These are phyloP conservation scores for Daldinia grandis DNA, from an alignment of 495 filamentous ascomycete genomes.

Conservation along the genomic window DNA sequence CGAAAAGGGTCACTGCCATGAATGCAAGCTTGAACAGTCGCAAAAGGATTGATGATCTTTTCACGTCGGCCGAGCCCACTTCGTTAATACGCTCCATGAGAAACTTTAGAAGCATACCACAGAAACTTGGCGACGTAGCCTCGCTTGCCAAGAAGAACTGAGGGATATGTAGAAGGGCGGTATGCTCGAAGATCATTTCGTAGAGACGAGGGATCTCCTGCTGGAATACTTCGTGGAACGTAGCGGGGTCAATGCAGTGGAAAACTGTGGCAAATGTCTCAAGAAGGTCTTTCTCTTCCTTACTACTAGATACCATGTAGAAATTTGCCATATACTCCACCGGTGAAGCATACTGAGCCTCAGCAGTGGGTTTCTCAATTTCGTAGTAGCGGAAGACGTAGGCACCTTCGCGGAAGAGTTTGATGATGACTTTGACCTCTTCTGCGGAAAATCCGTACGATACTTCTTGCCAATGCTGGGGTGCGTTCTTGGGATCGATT, in stretches of 20 bases:
- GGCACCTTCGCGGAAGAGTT: conserved; percentile 95
- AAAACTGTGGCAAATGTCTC: conserved; percentile 99
- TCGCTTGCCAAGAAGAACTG: conserved; percentile 99
- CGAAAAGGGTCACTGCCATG: conserved; percentile 98
- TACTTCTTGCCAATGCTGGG: conserved; percentile 92
- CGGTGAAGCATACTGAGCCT: conserved; percentile 77
- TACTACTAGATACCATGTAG: conserved; percentile 88
- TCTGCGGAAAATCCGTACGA: conserved; percentile 97
- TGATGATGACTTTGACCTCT: conserved; percentile 95
- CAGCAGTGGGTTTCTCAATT: conserved; percentile 78
- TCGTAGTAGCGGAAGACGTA: conserved; percentile 97
- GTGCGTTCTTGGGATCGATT: conserved; percentile 79
- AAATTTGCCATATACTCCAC: conserved; percentile 92
- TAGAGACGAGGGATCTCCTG: conserved; percentile 96
- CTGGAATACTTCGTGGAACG: conserved; percentile 98
- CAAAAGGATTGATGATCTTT: conserved; percentile 88
- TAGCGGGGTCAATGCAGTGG: conserved; percentile 97
- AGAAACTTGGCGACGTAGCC: conserved; percentile 96
- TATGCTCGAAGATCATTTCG: conserved; percentile 97
- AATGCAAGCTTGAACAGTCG: conserved; percentile 98
- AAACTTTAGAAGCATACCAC: conserved; percentile 96
- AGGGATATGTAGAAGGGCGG: conserved; percentile 89
- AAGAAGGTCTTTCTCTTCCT: conserved; percentile 96
- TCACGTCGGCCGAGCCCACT: conserved; percentile 88
- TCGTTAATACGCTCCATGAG: conserved; percentile 96